Percentiles rank a stretch among this genome's conserved stretches.
These are phyloP conservation scores for Pichia phayaonensis DNA, from an alignment of 805 yeast species.

Conservation along the genomic window DNA sequence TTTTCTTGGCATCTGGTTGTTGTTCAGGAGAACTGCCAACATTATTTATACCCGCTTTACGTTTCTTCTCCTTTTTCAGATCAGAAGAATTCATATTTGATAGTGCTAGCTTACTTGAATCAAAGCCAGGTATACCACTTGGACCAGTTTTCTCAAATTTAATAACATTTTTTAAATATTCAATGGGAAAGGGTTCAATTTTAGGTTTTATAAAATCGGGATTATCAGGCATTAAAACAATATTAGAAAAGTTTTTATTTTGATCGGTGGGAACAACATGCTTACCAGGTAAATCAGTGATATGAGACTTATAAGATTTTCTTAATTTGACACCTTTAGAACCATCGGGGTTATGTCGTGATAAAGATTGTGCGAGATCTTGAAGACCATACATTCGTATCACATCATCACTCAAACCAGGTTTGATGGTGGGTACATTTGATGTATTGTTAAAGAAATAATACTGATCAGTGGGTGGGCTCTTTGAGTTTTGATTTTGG, in stretches of 20 bases:
- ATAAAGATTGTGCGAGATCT: constrained; percentile 67
- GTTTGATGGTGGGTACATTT: constrained; percentile 38
- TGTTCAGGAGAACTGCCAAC: constrained; percentile 18
- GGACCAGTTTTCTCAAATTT: constrained; percentile 58
- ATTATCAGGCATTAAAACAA: constrained; percentile 33
- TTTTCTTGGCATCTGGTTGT: constrained; percentile 21
- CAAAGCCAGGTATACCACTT: constrained; percentile 73
- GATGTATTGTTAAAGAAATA: constrained; percentile 28
- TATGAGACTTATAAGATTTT: constrained; percentile 91
- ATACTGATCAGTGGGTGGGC: neutral
- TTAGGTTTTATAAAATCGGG: constrained; percentile 30
- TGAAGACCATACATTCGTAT: constrained; percentile 61
- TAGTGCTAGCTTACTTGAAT: constrained; percentile 57
- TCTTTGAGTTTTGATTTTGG: neutral
- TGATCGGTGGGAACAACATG: constrained; percentile 51
- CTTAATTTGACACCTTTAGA: constrained; percentile 87
- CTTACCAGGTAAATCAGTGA: constrained; percentile 77
- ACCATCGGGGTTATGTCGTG: constrained; percentile 82
- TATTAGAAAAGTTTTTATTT: constrained; percentile 28
- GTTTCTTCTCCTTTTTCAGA: constrained; percentile 22
- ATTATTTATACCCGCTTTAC: constrained; percentile 14
- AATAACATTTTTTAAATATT: constrained; percentile 41
- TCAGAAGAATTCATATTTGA: constrained; percentile 29
- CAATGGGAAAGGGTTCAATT: constrained; percentile 42
- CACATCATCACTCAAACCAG: constrained; percentile 70